Conservation (phyloP, 2,329 filamentous ascomycete species). For the Monilinia laxa region DNA sequence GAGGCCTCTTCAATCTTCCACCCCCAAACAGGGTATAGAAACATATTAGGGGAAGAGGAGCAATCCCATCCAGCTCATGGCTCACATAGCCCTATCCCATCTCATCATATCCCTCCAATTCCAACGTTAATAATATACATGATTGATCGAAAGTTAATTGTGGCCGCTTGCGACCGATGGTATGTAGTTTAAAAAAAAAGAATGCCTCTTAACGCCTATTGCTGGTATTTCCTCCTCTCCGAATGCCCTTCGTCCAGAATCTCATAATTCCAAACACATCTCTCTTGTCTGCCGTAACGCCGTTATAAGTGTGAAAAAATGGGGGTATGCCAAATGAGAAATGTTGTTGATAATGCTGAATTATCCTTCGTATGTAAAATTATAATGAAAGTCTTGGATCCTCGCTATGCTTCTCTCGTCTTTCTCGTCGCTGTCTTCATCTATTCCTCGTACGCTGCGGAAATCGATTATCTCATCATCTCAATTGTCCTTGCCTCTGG, state of each 20-base stretch:
- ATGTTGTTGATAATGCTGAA: conserved; percentile 16
- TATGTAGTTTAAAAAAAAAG: conserved; percentile 4
- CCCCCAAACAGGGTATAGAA: background rate
- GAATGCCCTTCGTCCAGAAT: background rate
- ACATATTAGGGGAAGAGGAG: background rate
- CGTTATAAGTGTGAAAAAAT: conserved; percentile 1
- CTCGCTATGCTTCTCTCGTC: conserved; percentile 17
- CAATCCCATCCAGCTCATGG: background rate
- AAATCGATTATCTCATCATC: conserved; percentile 4
- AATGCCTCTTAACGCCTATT: conserved; percentile 17
- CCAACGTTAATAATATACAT: conserved; percentile 12
- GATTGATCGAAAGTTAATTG: conserved; percentile 5
- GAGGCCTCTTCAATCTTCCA: background rate
- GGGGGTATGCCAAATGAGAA: conserved; percentile 16
- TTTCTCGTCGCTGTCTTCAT: background rate
- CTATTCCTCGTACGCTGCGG: background rate
- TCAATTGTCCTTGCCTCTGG: conserved; percentile 9
- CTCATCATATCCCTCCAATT: background rate
- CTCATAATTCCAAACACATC: conserved; percentile 11
- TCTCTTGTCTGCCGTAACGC: conserved; percentile 17
- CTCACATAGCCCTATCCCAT: background rate
- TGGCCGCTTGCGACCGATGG: background rate
- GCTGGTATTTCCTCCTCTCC: conserved; percentile 19
- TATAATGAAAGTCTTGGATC: conserved; percentile 4
- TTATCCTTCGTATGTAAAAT: conserved; percentile 11